Percentiles rank a stretch among this genome's conserved stretches.
Conservation (phyloP, 1,284 basidiomycete genomes). For the Ustilago vetiveriae region DNA sequence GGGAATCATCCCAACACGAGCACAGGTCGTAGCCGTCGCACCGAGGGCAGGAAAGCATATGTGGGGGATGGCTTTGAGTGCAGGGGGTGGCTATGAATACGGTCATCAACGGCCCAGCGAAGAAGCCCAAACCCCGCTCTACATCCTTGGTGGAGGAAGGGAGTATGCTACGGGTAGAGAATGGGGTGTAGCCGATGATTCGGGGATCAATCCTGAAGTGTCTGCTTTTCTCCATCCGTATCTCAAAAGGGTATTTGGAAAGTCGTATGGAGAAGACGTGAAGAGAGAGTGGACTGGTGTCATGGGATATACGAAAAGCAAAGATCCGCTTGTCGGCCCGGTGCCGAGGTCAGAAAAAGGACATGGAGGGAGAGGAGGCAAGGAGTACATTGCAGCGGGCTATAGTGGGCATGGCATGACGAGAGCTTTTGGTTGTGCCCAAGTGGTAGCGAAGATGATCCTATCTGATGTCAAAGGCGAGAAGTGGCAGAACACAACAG, state of each 20-base stretch:
- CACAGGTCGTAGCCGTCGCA: constrained; percentile 76
- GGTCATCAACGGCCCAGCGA: constrained; percentile 76
- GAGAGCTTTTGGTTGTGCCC: constrained; percentile 74
- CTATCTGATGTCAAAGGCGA: constrained; percentile 70
- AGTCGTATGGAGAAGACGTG: constrained; percentile 71
- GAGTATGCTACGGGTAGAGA: constrained; percentile 71
- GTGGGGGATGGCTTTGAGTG: constrained; percentile 42
- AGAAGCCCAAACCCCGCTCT: constrained; percentile 61
- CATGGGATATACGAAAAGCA: constrained; percentile 77
- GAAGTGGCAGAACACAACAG: constrained; percentile 72
- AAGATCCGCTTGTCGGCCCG: constrained; percentile 75
- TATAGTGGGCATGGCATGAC: constrained; percentile 85
- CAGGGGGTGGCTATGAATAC: constrained; percentile 74
- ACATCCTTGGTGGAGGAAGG: constrained; percentile 80
- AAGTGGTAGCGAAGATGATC: constrained; percentile 76
- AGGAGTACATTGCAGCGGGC: constrained; percentile 80
- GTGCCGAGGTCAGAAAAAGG: not conserved
- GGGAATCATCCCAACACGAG: constrained; percentile 76
- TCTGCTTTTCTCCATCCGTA: constrained; percentile 63
- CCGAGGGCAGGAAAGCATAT: constrained; percentile 66
- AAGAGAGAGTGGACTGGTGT: constrained; percentile 79
- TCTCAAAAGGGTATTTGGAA: constrained; percentile 68
- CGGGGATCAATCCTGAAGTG: constrained; percentile 70
- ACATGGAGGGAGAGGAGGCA: constrained; percentile 41
- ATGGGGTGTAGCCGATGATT: constrained; percentile 74